phyloP scores from a whole-genome alignment of 768 basidiomycete species.

The Melanogaster broomeanus region DNA sequence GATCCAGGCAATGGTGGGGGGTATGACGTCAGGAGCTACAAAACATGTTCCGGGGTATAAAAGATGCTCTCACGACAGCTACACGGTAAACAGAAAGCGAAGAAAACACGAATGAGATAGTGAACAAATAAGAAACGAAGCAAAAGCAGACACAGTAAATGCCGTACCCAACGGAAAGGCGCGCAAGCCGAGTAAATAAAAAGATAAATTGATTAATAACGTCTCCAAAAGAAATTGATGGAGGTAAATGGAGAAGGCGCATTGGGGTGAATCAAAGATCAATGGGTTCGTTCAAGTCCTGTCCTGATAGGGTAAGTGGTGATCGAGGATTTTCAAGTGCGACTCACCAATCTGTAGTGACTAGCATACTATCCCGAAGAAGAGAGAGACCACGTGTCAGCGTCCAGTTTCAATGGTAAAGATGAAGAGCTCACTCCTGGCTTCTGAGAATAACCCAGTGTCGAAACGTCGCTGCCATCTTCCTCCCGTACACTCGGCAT shows the following conservation, averaged over 20 bases:
- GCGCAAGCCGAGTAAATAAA: too few species aligned
- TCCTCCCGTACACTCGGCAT: not conserved
- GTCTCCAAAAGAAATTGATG: not conserved
- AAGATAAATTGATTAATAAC: too few species aligned
- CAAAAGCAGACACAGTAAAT: too few species aligned
- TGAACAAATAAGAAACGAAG: too few species aligned
- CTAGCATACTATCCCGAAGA: conserved; percentile 21
- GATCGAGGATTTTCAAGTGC: not conserved
- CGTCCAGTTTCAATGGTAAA: not conserved
- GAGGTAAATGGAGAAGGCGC: not conserved
- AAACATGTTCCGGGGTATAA: too few species aligned
- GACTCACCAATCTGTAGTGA: conserved; percentile 22
- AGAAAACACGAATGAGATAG: too few species aligned
- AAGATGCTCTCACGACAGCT: too few species aligned
- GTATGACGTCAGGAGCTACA: too few species aligned
- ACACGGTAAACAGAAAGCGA: too few species aligned
- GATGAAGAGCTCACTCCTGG: conserved; percentile 13
- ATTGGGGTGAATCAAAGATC: conserved; percentile 18
- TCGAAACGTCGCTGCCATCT: not conserved
- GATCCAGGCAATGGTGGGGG: too few species aligned
- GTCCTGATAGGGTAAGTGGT: not conserved
- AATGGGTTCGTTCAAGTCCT: conserved; percentile 25
- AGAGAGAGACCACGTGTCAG: not conserved
- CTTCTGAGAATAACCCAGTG: conserved; percentile 13
- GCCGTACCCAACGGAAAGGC: too few species aligned